Base-by-base conservation (phyloP, 2,329 filamentous ascomycete species). In the Trichoderma asperellum region DNA sequence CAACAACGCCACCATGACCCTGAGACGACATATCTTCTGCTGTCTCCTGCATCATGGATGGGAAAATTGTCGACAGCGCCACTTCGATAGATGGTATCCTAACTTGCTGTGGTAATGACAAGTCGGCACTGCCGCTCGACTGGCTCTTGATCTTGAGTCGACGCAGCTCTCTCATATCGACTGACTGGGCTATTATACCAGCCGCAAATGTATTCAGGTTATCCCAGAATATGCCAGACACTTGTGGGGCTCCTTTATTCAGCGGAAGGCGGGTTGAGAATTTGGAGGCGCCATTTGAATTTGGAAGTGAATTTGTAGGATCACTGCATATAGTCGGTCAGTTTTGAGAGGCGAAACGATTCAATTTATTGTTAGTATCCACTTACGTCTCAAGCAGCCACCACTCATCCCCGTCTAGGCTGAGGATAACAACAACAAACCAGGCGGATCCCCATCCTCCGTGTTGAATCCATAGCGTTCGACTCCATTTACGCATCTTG, bases 341-440 rank as follows among this genome's bases (percentile, higher is more conserved):
- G 73, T 62, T 24, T 37, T 52, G 21, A 27, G 32, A 6, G 16
- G n/a, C 11, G 18, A 40, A n/a, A 56, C 29, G 18, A 8, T n/a
- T 40, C 18, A 21, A 56, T 4, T 2, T 7, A 5, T 21, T n/a
- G n/a, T 14, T 6, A 5, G 47, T 12, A 47, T 58, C 18, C 34
- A 68, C 86, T 81, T 81, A 89, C 85, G 88, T 78, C 78, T 91
- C 86, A 66, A 93, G 83, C 70, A 94, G 82, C 89, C 91, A 94
- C 92, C 92, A 97, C 71, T 86, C 86, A 76, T 96, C 92, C 65
- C 92, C 92, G 75, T 86, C 85, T 75, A 92, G 84, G 76, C 90
- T 89, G 77, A 93, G 85, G 64, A 89, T 88, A 57, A 91, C 85
- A 72, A 90, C 89, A 49, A 96, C 81, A 71, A 90, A 88, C 92